Conservation (phyloP, 202 grass and related monocot genomes). For the Cymbopogon flexuosus region DNA sequence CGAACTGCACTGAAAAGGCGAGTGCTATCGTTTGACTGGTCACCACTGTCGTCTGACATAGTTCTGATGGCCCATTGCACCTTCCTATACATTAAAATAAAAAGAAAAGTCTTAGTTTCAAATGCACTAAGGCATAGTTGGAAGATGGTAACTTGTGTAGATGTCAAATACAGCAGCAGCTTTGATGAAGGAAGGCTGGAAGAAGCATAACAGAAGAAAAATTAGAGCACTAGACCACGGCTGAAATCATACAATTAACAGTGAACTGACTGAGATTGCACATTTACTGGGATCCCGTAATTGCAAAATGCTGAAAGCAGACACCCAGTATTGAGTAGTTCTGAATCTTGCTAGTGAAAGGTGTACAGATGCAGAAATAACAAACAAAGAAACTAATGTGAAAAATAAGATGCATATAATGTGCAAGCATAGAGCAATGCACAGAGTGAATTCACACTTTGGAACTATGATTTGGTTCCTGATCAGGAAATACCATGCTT, state of each 20-base stretch:
- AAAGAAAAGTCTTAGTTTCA: not conserved
- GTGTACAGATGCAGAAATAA: not conserved
- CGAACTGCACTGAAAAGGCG: slow-evolving; percentile 56
- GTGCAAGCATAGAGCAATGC: not conserved
- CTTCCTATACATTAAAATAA: slow-evolving; percentile 36
- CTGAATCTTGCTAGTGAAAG: not conserved
- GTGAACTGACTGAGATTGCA: not conserved
- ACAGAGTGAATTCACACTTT: not conserved
- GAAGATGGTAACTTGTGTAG: not conserved
- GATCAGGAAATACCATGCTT: not conserved
- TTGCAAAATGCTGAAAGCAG: not conserved
- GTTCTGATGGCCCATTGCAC: slow-evolving; percentile 46
- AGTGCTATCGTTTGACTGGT: slow-evolving; percentile 45
- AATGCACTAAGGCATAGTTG: not conserved
- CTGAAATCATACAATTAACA: not conserved
- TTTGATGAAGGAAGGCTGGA: not conserved
- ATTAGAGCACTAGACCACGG: not conserved
- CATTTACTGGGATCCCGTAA: not conserved
- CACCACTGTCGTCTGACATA: slow-evolving; percentile 34
- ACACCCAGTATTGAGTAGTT: not conserved
- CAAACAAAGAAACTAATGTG: not conserved
- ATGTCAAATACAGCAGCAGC: not conserved
- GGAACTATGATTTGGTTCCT: not conserved
- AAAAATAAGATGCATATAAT: not conserved
- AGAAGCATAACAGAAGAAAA: not conserved